Conservation (phyloP, 2,329 filamentous ascomycete genomes). For the Stemphylium lycopersici region DNA sequence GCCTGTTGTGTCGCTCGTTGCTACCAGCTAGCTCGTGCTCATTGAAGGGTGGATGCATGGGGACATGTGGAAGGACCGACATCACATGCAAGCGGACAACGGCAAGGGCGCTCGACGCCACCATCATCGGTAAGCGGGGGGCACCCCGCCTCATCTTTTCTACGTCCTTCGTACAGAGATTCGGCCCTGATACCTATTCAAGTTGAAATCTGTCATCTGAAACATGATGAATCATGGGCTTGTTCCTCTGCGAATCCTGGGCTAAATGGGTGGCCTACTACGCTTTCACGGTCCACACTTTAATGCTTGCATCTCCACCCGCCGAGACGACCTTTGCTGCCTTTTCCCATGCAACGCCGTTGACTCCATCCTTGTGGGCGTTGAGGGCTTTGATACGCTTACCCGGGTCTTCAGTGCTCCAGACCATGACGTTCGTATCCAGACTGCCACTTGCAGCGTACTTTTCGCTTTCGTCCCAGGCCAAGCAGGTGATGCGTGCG, state of each 20-base stretch:
- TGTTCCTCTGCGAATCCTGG: not conserved
- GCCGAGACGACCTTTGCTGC: constrained; percentile 72
- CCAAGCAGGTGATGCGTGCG: constrained; percentile 68
- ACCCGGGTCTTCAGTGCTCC: constrained; percentile 84
- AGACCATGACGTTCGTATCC: constrained; percentile 91
- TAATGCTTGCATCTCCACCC: constrained; percentile 88
- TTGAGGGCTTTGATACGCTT: constrained; percentile 83
- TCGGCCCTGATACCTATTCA: not conserved
- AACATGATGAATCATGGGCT: constrained; percentile 1
- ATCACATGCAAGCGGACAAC: constrained; percentile 7
- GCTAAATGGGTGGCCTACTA: constrained; percentile 16
- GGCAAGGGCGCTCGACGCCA: constrained; percentile 3
- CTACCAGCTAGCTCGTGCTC: not conserved
- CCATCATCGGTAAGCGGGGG: not conserved
- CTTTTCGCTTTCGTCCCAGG: constrained; percentile 78
- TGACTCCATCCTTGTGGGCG: constrained; percentile 95
- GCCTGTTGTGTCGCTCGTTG: not conserved
- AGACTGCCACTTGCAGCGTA: constrained; percentile 84
- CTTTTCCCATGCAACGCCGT: constrained; percentile 79
- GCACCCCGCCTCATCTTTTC: constrained; percentile 12
- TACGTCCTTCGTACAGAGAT: not conserved
- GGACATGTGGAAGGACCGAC: not conserved
- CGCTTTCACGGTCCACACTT: constrained; percentile 70
- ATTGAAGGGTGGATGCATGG: too few species aligned
- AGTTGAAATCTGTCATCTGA: not conserved